phyloP scores from a whole-genome alignment of 306 rosid genomes.

The Dryas alaskensis region DNA sequence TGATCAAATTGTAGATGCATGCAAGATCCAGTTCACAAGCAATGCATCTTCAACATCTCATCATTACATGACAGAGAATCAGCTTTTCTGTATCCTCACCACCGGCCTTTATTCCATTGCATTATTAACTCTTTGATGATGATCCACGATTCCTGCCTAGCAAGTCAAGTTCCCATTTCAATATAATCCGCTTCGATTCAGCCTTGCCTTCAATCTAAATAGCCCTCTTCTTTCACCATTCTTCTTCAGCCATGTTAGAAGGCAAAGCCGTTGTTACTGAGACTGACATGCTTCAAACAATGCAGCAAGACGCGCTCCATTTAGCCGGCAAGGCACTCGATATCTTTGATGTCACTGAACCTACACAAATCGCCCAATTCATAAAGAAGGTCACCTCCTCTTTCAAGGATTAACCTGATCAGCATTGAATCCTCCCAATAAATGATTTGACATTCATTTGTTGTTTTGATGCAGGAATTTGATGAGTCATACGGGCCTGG shows the following conservation, averaged over 20 bases:
- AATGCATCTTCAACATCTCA: neutral
- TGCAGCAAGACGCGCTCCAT: constrained; percentile 70
- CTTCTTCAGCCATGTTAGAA: constrained; percentile 52
- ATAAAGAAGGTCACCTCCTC: constrained; percentile 57
- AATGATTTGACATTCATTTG: neutral
- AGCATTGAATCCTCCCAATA: neutral
- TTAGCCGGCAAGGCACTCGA: constrained; percentile 77
- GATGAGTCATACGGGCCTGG: constrained; percentile 61
- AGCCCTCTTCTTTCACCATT: neutral
- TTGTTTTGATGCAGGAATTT: constrained; percentile 56
- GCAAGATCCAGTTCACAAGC: neutral
- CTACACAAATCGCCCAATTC: constrained; percentile 72
- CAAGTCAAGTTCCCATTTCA: neutral
- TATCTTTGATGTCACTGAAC: constrained; percentile 62
- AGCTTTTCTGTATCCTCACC: constrained; percentile 7
- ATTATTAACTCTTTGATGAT: neutral
- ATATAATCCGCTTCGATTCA: neutral
- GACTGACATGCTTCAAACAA: constrained; percentile 73
- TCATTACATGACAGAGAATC: neutral
- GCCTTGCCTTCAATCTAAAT: neutral
- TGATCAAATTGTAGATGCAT: constrained; percentile 1
- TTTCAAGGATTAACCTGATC: neutral
- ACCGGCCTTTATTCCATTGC: neutral
- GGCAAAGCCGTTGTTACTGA: constrained; percentile 81
- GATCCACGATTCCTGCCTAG: neutral